A percentile compares a stretch with the other conserved stretches of the same genome.
Evolutionary conservation across 441 rosid species (phyloP).

Genomic region (Francoa sonchifolia): DNA sequence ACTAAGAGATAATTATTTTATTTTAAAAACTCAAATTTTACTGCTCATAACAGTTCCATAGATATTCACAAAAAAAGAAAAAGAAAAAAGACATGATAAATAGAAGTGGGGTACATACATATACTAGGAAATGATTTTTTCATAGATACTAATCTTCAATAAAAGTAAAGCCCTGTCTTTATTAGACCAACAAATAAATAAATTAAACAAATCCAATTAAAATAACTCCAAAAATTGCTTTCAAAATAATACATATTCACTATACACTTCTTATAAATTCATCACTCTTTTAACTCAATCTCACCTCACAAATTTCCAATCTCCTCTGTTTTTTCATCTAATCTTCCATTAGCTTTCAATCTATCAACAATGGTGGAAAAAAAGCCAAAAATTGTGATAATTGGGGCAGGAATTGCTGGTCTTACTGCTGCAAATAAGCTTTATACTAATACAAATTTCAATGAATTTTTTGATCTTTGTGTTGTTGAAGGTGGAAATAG

Average conservation of each 20-base stretch:
- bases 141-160: slow-evolving; percentile 4
- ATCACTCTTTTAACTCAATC: slow-evolving; percentile 25
- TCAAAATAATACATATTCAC: slow-evolving; percentile 8
- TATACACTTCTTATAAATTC: slow-evolving; percentile 35
- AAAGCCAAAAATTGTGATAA: slow-evolving; percentile 80
- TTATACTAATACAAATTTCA: slow-evolving; percentile 29
- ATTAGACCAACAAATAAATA: slow-evolving; percentile 19
- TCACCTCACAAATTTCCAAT: slow-evolving; percentile 28
- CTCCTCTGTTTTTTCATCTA: slow-evolving; percentile 2
- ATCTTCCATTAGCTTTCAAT: slow-evolving; percentile 7
- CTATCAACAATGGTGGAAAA: slow-evolving; percentile 42
- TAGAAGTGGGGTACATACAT: too few relatives aligned
- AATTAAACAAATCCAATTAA: slow-evolving; percentile 3
- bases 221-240: too few relatives aligned
- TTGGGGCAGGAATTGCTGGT: slow-evolving; percentile 98
- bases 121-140: slow-evolving; percentile 5
- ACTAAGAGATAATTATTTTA: too few relatives aligned
- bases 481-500: slow-evolving; percentile 83
- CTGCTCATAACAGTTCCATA: too few relatives aligned
- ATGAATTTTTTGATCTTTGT: slow-evolving; percentile 54
- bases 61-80: too few relatives aligned
- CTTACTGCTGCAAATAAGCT: slow-evolving; percentile 89
- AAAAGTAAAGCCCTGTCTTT: slow-evolving; percentile 50
- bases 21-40: too few relatives aligned
- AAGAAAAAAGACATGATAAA: too few relatives aligned